Conservation (phyloP, 1,139 yeast genomes). For the Zygosaccharomyces sapae region DNA sequence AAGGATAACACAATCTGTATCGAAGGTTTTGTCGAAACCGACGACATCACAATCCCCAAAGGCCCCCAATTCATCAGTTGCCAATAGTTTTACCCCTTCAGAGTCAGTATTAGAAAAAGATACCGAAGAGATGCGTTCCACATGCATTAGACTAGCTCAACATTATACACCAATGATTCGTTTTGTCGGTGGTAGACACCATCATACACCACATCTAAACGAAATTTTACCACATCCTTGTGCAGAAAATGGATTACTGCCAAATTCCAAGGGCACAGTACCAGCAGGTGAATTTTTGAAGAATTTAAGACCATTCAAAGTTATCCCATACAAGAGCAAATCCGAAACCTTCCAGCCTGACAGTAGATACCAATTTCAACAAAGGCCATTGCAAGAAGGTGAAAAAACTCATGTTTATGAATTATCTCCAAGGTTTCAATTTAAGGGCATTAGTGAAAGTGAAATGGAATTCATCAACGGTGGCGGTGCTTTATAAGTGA, state of each 20-base stretch:
- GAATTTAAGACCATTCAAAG: slow-evolving; percentile 30
- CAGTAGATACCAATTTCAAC: slow-evolving; percentile 43
- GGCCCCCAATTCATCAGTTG: slow-evolving; percentile 4
- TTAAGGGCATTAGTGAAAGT: slow-evolving; percentile 52
- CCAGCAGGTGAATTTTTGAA: slow-evolving; percentile 30
- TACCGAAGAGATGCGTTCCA: slow-evolving; percentile 35
- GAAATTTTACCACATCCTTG: slow-evolving; percentile 43
- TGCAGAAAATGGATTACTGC: slow-evolving; percentile 43
- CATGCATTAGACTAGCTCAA: slow-evolving; percentile 34
- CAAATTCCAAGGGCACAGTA: slow-evolving; percentile 37
- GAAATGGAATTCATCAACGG: slow-evolving; percentile 69
- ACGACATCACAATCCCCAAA: slow-evolving; percentile 7
- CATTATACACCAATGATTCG: slow-evolving; percentile 53
- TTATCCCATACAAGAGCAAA: slow-evolving; percentile 38
- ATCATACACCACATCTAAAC: slow-evolving; percentile 31
- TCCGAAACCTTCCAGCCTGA: slow-evolving; percentile 30
- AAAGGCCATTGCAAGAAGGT: slow-evolving; percentile 27
- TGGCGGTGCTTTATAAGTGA: slow-evolving; percentile 61
- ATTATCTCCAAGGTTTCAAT: slow-evolving; percentile 69
- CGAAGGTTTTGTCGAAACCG: slow-evolving; percentile 16
- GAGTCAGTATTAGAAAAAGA: not conserved
- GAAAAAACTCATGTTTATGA: slow-evolving; percentile 54
- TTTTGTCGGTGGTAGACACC: slow-evolving; percentile 51
- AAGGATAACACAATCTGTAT: slow-evolving; percentile 13
- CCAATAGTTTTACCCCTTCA: slow-evolving; percentile 4